Evolutionary conservation across 192 early-diverging fungal genomes (phyloP).

Genomic region (Coemansia furcata): DNA sequence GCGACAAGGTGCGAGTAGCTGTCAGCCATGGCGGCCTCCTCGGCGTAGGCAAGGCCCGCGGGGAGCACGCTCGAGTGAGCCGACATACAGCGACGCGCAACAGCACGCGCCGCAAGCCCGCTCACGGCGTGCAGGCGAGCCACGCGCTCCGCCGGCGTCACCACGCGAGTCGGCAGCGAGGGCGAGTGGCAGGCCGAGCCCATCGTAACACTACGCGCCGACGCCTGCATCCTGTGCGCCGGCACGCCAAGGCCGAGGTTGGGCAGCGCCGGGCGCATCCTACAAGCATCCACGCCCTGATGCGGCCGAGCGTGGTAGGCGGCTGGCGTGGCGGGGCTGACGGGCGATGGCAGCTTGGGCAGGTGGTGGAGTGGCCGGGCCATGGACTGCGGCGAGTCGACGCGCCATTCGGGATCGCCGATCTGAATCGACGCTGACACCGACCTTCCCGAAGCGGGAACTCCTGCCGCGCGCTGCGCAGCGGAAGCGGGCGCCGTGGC

Average conservation of each 20-base stretch:
- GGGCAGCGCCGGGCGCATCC: not conserved
- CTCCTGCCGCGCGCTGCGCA: not conserved
- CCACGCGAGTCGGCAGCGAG: slow-evolving; percentile 9
- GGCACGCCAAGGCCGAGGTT: slow-evolving; percentile 2
- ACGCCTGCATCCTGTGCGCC: not conserved
- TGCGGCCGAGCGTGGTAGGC: not conserved
- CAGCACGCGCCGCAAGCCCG: slow-evolving; percentile 49
- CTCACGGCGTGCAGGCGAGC: slow-evolving; percentile 45
- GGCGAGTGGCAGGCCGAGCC: slow-evolving; percentile 16
- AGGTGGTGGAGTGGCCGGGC: slow-evolving; percentile 4
- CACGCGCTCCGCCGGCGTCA: slow-evolving; percentile 50
- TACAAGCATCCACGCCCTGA: not conserved
- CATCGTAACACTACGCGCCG: slow-evolving; percentile 26
- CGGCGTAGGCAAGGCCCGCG: slow-evolving; percentile 23
- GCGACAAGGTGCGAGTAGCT: no score
- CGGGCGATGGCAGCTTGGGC: slow-evolving; percentile 32
- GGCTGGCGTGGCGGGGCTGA: slow-evolving; percentile 17
- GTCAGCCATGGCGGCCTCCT: not conserved
- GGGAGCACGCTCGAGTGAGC: slow-evolving; percentile 34
- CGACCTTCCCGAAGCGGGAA: slow-evolving; percentile 7
- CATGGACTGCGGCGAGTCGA: slow-evolving; percentile 40
- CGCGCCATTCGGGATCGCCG: slow-evolving; percentile 52
- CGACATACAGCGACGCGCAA: slow-evolving; percentile 49
- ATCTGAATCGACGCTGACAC: slow-evolving; percentile 46
- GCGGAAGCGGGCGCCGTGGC: not conserved